These are phyloP conservation scores for Avena atlantica DNA, from an alignment of 176 grass and related monocot genomes.

Conservation along the genomic window DNA sequence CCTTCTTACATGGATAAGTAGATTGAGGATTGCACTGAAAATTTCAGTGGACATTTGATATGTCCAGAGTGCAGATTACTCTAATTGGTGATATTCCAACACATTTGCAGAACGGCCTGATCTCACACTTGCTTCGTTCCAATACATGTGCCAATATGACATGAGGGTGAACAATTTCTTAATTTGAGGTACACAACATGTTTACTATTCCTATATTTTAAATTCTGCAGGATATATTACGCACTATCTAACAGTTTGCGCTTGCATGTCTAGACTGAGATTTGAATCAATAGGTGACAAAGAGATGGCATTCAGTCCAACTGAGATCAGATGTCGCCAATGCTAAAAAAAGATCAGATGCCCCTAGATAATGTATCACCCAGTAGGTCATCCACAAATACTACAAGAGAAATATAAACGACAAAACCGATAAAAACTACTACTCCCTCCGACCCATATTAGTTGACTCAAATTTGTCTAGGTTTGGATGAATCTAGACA, in stretches of 20 bases:
- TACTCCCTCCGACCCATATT: neutral
- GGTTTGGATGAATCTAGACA: too few species aligned
- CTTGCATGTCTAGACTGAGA: neutral
- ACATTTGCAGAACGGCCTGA: too few species aligned
- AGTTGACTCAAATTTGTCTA: too few species aligned
- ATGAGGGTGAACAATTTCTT: too few species aligned
- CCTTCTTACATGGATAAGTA: too few species aligned
- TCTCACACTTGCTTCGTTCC: too few species aligned
- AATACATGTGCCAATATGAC: too few species aligned
- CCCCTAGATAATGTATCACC: neutral
- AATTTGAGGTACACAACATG: neutral
- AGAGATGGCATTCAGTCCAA: neutral
- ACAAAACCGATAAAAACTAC: neutral
- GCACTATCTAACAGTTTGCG: neutral
- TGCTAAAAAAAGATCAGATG: neutral
- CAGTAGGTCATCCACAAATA: neutral
- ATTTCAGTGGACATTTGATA: too few species aligned
- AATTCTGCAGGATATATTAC: neutral
- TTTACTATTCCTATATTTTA: neutral
- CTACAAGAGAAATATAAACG: neutral
- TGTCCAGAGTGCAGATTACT: too few species aligned
- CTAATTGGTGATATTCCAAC: too few species aligned
- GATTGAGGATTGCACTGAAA: too few species aligned
- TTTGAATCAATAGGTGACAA: neutral
- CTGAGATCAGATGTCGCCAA: neutral